phyloP scores from a whole-genome alignment of 2,329 filamentous ascomycete species.

The Daldinia sp. region DNA sequence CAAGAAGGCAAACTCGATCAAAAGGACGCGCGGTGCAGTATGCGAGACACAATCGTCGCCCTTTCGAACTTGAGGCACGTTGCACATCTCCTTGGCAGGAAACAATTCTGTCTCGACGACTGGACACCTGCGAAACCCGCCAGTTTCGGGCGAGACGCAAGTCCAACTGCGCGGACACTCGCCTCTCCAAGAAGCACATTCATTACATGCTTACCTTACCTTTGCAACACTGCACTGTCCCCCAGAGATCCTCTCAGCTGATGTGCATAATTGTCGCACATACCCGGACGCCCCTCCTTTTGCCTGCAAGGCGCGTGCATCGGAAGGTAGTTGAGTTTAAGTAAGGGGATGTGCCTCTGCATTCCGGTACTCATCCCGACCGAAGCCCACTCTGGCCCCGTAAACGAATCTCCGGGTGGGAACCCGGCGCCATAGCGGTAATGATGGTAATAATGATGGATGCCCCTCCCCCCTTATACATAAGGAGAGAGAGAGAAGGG shows the following conservation, averaged over 20 bases:
- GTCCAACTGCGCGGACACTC: conserved; percentile 12
- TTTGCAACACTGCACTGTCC: conserved; percentile 28
- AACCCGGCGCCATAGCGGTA: conserved; percentile 26
- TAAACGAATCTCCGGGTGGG: conserved; percentile 26
- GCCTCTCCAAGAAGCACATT: conserved; percentile 22
- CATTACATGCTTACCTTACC: not conserved
- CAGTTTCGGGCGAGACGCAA: conserved; percentile 21
- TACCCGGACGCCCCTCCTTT: conserved; percentile 23
- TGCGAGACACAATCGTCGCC: conserved; percentile 36
- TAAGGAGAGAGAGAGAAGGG: conserved; percentile 10
- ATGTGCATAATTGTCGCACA: conserved; percentile 39
- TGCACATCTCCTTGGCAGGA: conserved; percentile 37
- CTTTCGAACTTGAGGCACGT: conserved; percentile 33
- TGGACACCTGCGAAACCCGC: conserved; percentile 26
- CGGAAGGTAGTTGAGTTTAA: conserved; percentile 35
- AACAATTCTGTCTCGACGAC: conserved; percentile 35
- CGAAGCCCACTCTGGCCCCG: conserved; percentile 28
- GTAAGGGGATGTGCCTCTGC: conserved; percentile 16
- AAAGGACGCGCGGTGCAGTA: conserved; percentile 18
- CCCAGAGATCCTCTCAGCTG: conserved; percentile 36
- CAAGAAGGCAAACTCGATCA: conserved; percentile 4
- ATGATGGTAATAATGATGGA: not conserved
- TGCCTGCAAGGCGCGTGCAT: conserved; percentile 29
- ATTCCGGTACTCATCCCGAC: conserved; percentile 29
- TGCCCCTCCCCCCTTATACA: conserved; percentile 13